Evolutionary conservation across 83 land plant genomes (phyloP).

Genomic region (Diphasiastrum complanatum): DNA sequence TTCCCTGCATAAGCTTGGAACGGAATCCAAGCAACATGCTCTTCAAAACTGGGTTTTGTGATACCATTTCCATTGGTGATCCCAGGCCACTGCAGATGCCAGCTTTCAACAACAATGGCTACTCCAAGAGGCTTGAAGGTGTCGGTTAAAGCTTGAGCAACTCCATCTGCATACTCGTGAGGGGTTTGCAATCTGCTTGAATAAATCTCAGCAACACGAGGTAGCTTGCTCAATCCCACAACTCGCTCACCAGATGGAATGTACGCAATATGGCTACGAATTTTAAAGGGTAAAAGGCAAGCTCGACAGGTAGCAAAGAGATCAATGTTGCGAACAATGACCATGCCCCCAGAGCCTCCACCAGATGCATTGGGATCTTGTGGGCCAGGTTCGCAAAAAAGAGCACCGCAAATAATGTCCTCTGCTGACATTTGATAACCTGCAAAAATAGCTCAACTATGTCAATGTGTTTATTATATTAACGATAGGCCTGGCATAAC

Average conservation of each 20-base stretch:
- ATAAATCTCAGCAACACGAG: slow-evolving; percentile 69
- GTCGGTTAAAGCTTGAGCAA: slow-evolving; percentile 44
- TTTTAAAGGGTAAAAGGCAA: slow-evolving; percentile 70
- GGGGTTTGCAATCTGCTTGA: slow-evolving; percentile 68
- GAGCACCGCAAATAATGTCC: slow-evolving; percentile 63
- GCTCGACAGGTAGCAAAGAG: slow-evolving; percentile 64
- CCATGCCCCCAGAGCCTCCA: slow-evolving; percentile 75
- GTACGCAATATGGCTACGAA: slow-evolving; percentile 68
- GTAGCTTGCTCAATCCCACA: slow-evolving; percentile 73
- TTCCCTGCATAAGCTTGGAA: slow-evolving; percentile 39
- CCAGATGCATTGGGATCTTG: slow-evolving; percentile 45
- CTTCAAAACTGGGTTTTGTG: background rate
- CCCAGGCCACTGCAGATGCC: slow-evolving; percentile 57
- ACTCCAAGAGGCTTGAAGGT: slow-evolving; percentile 66
- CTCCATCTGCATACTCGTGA: slow-evolving; percentile 49
- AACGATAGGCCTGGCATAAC: background rate
- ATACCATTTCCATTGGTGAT: slow-evolving; percentile 1
- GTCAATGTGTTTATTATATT: background rate
- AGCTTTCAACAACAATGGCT: slow-evolving; percentile 55
- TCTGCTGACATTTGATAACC: slow-evolving; percentile 57
- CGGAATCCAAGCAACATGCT: slow-evolving; percentile 35
- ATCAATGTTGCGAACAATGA: slow-evolving; percentile 65
- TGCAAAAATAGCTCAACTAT: slow-evolving; percentile 18
- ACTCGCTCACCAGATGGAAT: slow-evolving; percentile 63
- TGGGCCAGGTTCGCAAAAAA: slow-evolving; percentile 68